Base-by-base conservation (phyloP, 441 rosid species). In the Cnidoscolus chayamansa region DNA sequence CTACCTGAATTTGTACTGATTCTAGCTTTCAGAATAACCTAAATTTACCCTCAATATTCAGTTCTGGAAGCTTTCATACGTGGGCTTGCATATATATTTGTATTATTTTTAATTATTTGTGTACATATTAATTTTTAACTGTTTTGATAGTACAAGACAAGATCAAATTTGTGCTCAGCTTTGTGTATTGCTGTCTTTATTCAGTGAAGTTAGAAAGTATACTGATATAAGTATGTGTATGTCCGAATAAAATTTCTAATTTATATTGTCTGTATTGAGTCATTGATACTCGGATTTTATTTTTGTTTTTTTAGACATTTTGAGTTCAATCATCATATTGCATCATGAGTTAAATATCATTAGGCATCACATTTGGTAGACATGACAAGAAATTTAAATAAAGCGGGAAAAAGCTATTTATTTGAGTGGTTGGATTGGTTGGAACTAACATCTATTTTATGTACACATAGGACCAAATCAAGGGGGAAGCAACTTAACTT, bases 401-500 rank as follows among this genome's bases (percentile, higher is more conserved):
- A 32, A 15, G 10, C 17, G 60, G 25, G 1, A 49, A 30, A 51
- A n/a, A 4, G 7, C 57, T n/a, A 7, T 43, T 13, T 20, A 7
- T 48, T 20, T 65, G 31, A 48, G 3, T 35, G 3, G 45, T 3
- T 32, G 31, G 65, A 11, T 48, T 49, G 60, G 47, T 43, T 61
- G 61, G 30, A 63, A 57, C 64, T 69, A 60, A 70, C 55, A 25
- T 40, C 12, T 47, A 8, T 60, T 31, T 35, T 4, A 31, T 71
- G 53, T 58, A 35, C 56, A 62, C 49, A 51, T 81, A 95, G 99
- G 97, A 72, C 86, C 94, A 76, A 89, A 81, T 82, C 98, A 91
- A 80, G 92, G 88, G 48, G 88, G 90, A 70, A 89, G 81, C 86
- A 89, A 84, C 82, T 83, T 93, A 78, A 85, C 99, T 66, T 81